A percentile compares a stretch with the other conserved stretches of the same genome.
Evolutionary conservation across 2,329 filamentous ascomycete genomes (phyloP).

Genomic region (Ophiocordyceps sinensis): DNA sequence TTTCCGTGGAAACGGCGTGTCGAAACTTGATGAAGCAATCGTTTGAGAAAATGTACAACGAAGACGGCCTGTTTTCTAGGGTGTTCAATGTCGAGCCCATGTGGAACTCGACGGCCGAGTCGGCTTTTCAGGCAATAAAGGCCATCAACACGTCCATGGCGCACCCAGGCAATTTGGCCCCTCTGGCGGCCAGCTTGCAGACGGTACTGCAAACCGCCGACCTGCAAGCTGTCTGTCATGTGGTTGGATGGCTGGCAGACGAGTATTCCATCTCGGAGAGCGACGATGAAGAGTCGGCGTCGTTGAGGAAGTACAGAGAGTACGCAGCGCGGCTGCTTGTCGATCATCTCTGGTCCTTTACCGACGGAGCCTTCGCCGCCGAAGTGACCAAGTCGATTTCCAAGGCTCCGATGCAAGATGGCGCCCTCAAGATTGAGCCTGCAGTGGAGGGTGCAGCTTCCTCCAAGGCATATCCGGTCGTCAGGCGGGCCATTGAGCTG

Average conservation of each 20-base stretch:
- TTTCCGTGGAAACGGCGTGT: conserved; percentile 37
- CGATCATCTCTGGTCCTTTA: conserved; percentile 43
- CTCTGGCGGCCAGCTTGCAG: conserved; percentile 35
- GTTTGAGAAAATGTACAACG: conserved; percentile 42
- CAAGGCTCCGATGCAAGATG: conserved; percentile 29
- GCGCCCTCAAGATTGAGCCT: conserved; percentile 34
- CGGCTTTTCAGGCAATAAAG: conserved; percentile 36
- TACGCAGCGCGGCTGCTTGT: conserved; percentile 40
- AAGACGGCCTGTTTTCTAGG: conserved; percentile 36
- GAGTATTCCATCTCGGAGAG: conserved; percentile 42
- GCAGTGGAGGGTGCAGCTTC: conserved; percentile 33
- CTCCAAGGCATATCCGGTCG: conserved; percentile 43
- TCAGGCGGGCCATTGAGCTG: conserved; percentile 43
- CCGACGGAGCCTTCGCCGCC: conserved; percentile 37
- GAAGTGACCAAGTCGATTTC: conserved; percentile 41
- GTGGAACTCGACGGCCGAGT: conserved; percentile 33
- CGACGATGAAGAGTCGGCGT: conserved; percentile 42
- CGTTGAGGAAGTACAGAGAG: conserved; percentile 38
- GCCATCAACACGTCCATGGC: conserved; percentile 33
- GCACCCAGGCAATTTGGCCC: conserved; percentile 38
- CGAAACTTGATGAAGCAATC: conserved; percentile 45
- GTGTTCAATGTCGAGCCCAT: conserved; percentile 42
- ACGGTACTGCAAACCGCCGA: conserved; percentile 30
- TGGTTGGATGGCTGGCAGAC: conserved; percentile 42
- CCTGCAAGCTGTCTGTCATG: conserved; percentile 35